Percentiles rank a stretch among this genome's conserved stretches.
phyloP scores from a whole-genome alignment of 83 land plant genomes.

The Diphasiastrum complanatum region DNA sequence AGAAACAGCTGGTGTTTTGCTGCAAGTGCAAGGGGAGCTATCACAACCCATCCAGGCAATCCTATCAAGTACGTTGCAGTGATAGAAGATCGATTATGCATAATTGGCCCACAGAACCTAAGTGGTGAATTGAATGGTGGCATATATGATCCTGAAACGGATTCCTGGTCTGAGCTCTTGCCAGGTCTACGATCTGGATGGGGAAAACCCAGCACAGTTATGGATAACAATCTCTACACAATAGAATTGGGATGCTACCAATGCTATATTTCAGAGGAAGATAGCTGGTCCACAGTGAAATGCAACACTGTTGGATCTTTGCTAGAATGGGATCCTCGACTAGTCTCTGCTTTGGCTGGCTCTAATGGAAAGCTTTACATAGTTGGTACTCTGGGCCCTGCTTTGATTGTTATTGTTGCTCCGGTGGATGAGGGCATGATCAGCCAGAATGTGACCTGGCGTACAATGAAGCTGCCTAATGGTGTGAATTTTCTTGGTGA shows the following conservation, averaged over 20 bases:
- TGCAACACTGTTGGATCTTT: slow-evolving; percentile 15
- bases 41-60: slow-evolving; percentile 21
- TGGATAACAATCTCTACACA: slow-evolving; percentile 32
- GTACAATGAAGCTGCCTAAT: slow-evolving; percentile 29
- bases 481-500: slow-evolving; percentile 31
- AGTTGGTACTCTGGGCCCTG: slow-evolving; percentile 33
- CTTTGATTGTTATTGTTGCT: slow-evolving; percentile 25
- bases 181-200: slow-evolving; percentile 28
- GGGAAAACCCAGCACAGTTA: slow-evolving; percentile 36
- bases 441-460: slow-evolving; percentile 21
- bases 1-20: slow-evolving; percentile 26
- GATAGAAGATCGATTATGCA: slow-evolving; percentile 24
- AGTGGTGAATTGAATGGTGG: slow-evolving; percentile 21
- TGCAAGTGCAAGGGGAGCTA: slow-evolving; percentile 27
- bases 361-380: slow-evolving; percentile 30
- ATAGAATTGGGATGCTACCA: slow-evolving; percentile 32
- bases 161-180: slow-evolving; percentile 24
- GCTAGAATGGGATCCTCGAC: slow-evolving; percentile 25
- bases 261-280: slow-evolving; percentile 25
- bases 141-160: slow-evolving; percentile 29
- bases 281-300: slow-evolving; percentile 26
- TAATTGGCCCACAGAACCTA: slow-evolving; percentile 22
- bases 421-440: slow-evolving; percentile 21
- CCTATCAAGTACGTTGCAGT: slow-evolving; percentile 30
- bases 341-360: slow-evolving; percentile 31